phyloP scores from a whole-genome alignment of 2,329 filamentous ascomycete genomes.

The Epichloe gansuensis region DNA sequence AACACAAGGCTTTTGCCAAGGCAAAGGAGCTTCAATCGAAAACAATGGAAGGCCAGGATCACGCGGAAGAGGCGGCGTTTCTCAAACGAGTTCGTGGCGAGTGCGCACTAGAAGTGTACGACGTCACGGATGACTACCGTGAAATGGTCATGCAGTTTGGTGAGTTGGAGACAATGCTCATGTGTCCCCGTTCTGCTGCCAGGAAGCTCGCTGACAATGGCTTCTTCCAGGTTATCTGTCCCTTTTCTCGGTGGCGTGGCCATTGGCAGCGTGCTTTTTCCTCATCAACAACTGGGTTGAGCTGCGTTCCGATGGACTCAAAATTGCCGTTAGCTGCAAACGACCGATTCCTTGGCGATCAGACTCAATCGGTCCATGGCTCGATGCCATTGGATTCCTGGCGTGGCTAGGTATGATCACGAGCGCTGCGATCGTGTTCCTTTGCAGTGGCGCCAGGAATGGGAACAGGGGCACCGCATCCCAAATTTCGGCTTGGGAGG shows the following conservation, averaged over 20 bases:
- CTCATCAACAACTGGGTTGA: slow-evolving; percentile 95
- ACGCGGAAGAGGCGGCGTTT: slow-evolving; percentile 68
- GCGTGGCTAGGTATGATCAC: slow-evolving; percentile 88
- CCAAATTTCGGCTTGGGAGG: slow-evolving; percentile 66
- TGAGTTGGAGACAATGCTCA: slow-evolving; percentile 18
- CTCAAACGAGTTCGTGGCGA: slow-evolving; percentile 72
- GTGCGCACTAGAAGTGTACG: slow-evolving; percentile 70
- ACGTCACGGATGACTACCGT: slow-evolving; percentile 80
- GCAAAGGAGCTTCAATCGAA: slow-evolving; percentile 63
- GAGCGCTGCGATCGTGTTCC: slow-evolving; percentile 75
- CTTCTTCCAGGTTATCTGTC: slow-evolving; percentile 60
- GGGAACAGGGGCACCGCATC: slow-evolving; percentile 55
- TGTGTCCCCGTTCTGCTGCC: too few species aligned
- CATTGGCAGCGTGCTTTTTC: slow-evolving; percentile 79
- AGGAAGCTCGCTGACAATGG: slow-evolving; percentile 2
- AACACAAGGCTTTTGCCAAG: slow-evolving; percentile 65
- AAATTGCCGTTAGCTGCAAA: slow-evolving; percentile 82
- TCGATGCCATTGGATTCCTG: slow-evolving; percentile 76
- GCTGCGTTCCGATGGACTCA: slow-evolving; percentile 83
- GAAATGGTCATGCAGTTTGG: slow-evolving; percentile 84
- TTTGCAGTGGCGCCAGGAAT: slow-evolving; percentile 63
- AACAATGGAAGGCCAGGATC: slow-evolving; percentile 47
- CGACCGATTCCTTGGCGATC: slow-evolving; percentile 81
- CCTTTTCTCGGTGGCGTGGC: slow-evolving; percentile 90
- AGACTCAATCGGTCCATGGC: slow-evolving; percentile 90